Evolutionary conservation across 257 asterid genomes (phyloP).

Genomic region (Verbascum thapsus): DNA sequence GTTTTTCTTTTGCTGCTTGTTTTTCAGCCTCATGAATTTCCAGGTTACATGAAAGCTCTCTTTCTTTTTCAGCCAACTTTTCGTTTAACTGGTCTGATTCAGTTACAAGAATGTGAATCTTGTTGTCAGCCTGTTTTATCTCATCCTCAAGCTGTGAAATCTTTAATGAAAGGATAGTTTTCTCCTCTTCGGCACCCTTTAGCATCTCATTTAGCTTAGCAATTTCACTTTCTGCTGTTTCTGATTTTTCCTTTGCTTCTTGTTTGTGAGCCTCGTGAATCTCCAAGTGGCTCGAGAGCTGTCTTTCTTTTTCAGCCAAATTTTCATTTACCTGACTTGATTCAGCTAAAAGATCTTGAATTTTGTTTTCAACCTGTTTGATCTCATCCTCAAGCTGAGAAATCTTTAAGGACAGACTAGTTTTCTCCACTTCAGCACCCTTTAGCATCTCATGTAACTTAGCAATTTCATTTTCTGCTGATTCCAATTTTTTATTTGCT

Average conservation of each 20-base stretch:
- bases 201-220: constrained; percentile 43
- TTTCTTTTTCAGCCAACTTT: constrained; percentile 49
- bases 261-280: constrained; percentile 51
- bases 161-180: constrained; percentile 37
- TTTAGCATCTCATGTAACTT: constrained; percentile 34
- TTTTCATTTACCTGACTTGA: constrained; percentile 36
- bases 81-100: constrained; percentile 44
- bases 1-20: constrained; percentile 42
- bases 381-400: constrained; percentile 34
- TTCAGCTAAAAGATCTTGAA: constrained; percentile 37
- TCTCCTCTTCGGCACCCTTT: constrained; percentile 43
- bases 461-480: constrained; percentile 43
- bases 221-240: constrained; percentile 46
- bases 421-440: constrained; percentile 40
- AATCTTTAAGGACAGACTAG: constrained; percentile 35
- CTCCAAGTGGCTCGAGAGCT: constrained; percentile 43
- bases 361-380: constrained; percentile 35
- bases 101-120: constrained; percentile 42
- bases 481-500: constrained; percentile 36
- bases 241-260: constrained; percentile 41
- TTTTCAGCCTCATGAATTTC: constrained; percentile 57
- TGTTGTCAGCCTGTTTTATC: constrained; percentile 36
- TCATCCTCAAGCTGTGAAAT: constrained; percentile 45
- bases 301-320: constrained; percentile 47
- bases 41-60: constrained; percentile 48